phyloP scores from a whole-genome alignment of 1,284 basidiomycete genomes.

The Lignosus rhinocerotis region DNA sequence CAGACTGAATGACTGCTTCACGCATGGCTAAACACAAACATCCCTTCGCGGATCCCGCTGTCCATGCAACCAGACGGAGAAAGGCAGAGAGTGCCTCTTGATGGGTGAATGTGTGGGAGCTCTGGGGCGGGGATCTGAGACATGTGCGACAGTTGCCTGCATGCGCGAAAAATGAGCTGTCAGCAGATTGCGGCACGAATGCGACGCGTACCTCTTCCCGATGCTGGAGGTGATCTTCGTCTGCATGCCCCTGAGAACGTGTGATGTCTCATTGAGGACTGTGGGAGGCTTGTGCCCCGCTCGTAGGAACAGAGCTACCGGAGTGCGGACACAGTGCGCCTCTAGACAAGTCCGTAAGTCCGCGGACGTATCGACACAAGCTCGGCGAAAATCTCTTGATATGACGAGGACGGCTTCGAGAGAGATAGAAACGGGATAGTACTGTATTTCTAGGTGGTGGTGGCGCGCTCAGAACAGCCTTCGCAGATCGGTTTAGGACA shows the following conservation, averaged over 20 bases:
- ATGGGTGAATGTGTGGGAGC: neutral
- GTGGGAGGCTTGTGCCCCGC: neutral
- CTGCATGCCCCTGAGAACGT: neutral
- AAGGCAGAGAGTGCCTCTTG: neutral
- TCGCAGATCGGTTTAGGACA: neutral
- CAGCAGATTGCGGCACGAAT: neutral
- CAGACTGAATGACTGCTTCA: neutral
- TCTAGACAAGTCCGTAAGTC: conserved; percentile 1
- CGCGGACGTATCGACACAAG: neutral
- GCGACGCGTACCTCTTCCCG: neutral
- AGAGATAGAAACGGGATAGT: no score
- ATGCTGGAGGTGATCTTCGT: neutral
- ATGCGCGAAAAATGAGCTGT: neutral
- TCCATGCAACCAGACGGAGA: neutral
- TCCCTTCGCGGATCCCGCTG: neutral
- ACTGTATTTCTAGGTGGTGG: no score
- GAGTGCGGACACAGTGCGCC: neutral
- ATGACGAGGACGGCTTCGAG: no score
- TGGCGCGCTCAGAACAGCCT: neutral
- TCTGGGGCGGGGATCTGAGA: conserved; percentile 1
- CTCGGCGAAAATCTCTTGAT: no score
- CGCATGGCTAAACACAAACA: neutral
- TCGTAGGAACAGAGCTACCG: neutral
- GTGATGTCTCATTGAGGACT: neutral
- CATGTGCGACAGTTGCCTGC: neutral